A percentile compares a stretch with the other conserved stretches of the same genome.
Evolutionary conservation across 805 yeast species (phyloP).

Genomic region (Lipomyces spencermartinsiae): DNA sequence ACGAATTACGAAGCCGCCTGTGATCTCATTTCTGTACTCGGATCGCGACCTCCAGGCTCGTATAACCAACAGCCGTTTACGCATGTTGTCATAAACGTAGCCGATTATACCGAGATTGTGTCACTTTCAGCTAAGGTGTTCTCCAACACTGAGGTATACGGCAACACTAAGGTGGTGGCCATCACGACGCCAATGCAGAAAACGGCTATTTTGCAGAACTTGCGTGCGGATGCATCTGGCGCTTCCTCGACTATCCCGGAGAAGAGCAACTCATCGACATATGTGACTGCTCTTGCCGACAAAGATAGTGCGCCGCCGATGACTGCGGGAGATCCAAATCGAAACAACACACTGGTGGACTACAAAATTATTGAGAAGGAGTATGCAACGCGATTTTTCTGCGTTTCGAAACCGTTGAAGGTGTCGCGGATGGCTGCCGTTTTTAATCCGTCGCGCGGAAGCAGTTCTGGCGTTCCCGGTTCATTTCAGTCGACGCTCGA

Average conservation of each 20-base stretch:
- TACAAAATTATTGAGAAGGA: conserved; percentile 27
- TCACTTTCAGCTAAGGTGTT: conserved; percentile 30
- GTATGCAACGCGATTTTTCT: conserved; percentile 29
- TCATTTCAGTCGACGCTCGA: background rate
- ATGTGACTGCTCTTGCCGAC: background rate
- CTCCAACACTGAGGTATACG: conserved; percentile 26
- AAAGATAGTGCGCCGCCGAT: background rate
- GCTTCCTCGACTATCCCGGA: conserved; percentile 14
- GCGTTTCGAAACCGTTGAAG: conserved; percentile 36
- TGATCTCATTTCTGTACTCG: conserved; percentile 20
- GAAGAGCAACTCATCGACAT: background rate
- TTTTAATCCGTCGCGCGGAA: conserved; percentile 18
- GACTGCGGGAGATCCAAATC: background rate
- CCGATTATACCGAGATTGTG: conserved; percentile 36
- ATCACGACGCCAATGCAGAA: conserved; percentile 40
- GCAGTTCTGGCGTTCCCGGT: background rate
- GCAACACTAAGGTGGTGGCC: conserved; percentile 32
- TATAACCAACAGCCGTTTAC: conserved; percentile 37
- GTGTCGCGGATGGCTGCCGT: conserved; percentile 27
- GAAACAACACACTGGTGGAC: conserved; percentile 13
- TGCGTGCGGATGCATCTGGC: conserved; percentile 27
- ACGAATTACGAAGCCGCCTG: conserved; percentile 25
- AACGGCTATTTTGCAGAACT: conserved; percentile 38
- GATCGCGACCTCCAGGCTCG: conserved; percentile 8
- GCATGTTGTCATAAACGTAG: conserved; percentile 43